Evolutionary conservation across 257 asterid genomes (phyloP).

Genomic region (Mentha longifolia): DNA sequence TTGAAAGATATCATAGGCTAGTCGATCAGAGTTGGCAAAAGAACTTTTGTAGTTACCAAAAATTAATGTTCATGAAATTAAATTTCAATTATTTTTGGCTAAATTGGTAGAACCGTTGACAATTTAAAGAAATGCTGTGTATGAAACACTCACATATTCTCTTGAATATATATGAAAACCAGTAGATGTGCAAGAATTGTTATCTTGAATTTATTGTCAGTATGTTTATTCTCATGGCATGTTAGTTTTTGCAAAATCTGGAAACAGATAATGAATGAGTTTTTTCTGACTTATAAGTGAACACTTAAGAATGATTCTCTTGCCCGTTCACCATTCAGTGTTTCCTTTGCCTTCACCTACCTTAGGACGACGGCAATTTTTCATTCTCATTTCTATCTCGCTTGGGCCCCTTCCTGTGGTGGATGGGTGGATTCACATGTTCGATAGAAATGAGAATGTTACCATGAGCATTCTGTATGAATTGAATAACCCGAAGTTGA

Average conservation of each 20-base stretch:
- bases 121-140: neutral
- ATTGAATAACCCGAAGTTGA: neutral
- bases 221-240: too few relatives aligned
- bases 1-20: neutral
- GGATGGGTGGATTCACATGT: neutral
- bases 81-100: neutral
- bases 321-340: too few relatives aligned
- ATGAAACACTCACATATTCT: too few relatives aligned
- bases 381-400: too few relatives aligned
- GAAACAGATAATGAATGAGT: neutral
- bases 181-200: too few relatives aligned
- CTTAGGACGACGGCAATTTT: too few relatives aligned
- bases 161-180: too few relatives aligned
- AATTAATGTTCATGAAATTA: neutral
- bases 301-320: too few relatives aligned
- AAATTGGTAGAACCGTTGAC: neutral
- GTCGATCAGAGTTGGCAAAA: neutral
- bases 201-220: too few relatives aligned
- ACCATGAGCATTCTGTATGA: neutral
- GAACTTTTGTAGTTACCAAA: neutral
- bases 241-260: neutral
- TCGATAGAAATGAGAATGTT: neutral
- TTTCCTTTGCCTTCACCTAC: too few relatives aligned
- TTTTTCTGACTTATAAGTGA: neutral
- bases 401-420: neutral